A percentile compares a stretch with the other conserved stretches of the same genome.
These are phyloP conservation scores for Fusarium sp. DNA, from an alignment of 2,329 filamentous ascomycete species.

Conservation along the genomic window DNA sequence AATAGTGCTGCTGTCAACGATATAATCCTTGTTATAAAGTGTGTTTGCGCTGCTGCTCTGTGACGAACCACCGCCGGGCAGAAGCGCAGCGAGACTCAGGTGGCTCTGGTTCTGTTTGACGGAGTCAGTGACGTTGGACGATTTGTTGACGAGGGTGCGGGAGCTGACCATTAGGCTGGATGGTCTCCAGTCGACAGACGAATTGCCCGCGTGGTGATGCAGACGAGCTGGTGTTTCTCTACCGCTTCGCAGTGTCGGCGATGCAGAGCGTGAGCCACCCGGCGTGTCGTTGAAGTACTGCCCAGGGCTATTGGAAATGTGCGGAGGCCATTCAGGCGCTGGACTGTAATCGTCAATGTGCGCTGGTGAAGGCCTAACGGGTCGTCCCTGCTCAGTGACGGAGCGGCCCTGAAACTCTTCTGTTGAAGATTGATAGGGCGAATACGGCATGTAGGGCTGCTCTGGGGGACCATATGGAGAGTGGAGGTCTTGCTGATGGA, in stretches of 20 bases:
- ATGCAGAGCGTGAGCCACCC: conserved; percentile 40
- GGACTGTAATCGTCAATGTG: conserved; percentile 38
- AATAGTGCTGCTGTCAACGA: conserved; percentile 46
- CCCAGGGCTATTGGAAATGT: conserved; percentile 28
- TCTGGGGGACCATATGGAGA: conserved; percentile 37
- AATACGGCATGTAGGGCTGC: conserved; percentile 27
- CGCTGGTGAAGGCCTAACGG: conserved; percentile 26
- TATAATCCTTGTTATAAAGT: conserved; percentile 45
- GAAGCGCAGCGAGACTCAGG: conserved; percentile 52
- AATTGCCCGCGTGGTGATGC: conserved; percentile 30
- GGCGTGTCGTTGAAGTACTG: conserved; percentile 41
- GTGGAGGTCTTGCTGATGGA: conserved; percentile 29
- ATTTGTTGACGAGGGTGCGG: conserved; percentile 23
- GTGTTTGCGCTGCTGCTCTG: conserved; percentile 39
- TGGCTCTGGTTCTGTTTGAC: conserved; percentile 53
- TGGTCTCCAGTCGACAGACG: conserved; percentile 44
- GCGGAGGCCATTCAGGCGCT: conserved; percentile 41
- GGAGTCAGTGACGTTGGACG: conserved; percentile 34
- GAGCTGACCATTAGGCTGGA: conserved; percentile 43
- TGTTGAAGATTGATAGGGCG: conserved; percentile 23
- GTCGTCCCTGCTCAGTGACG: conserved; percentile 38
- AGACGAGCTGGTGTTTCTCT: conserved; percentile 35
- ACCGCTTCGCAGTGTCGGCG: conserved; percentile 41
- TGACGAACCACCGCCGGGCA: conserved; percentile 41
- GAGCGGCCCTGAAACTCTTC: conserved; percentile 43